Evolutionary conservation across 1,284 basidiomycete genomes (phyloP), one percentile per base, ranked within the genome.

Genomic region (Boletus calvinii): DNA sequence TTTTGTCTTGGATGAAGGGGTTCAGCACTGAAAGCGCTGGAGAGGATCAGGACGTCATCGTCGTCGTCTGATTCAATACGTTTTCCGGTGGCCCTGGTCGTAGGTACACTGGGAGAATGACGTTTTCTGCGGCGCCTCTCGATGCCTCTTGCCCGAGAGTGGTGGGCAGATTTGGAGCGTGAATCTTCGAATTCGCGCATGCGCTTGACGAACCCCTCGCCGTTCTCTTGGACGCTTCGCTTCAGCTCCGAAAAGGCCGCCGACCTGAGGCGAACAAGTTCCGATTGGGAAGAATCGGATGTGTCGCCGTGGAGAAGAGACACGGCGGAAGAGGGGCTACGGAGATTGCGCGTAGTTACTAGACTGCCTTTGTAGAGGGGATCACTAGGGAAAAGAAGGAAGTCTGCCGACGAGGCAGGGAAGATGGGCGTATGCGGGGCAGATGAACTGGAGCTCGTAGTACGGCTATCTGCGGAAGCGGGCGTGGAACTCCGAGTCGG

Each of bases 181-280:
- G 74, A 73, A 46, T 74, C 69, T 64, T 88, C 85, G 63, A 80
- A 84, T 57, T 86, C 81, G 50, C 83, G 83, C 85, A 88, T 88
- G 50, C 83, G 81, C 50, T 73, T 77, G n/a, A 88, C 77, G 43
- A 88, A 75, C 12, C 81, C 79, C 59, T 87, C 85, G 26, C 81
- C 83, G 56, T 74, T 80, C 59, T 85, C 80, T 34, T 73, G 72
- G 22, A 88, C 74, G 54, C 78, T 85, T 60, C 77, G 74, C 45
- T 76, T 80, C 31, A 88, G 74, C 57, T 87, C 83, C 64, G 75
- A 75, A 58, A 87, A 85, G 6, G 86, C 86, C 53, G 74, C 74
- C 1, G 84, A 80, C 50, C 80, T 78, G 50, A 86, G 68, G 35
- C 71, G 74, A 37, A 68, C 70, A 11, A 82, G 69, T 49, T 79